phyloP scores from a whole-genome alignment of 108 stramenopile genomes.

The Nitzschia sp. region DNA sequence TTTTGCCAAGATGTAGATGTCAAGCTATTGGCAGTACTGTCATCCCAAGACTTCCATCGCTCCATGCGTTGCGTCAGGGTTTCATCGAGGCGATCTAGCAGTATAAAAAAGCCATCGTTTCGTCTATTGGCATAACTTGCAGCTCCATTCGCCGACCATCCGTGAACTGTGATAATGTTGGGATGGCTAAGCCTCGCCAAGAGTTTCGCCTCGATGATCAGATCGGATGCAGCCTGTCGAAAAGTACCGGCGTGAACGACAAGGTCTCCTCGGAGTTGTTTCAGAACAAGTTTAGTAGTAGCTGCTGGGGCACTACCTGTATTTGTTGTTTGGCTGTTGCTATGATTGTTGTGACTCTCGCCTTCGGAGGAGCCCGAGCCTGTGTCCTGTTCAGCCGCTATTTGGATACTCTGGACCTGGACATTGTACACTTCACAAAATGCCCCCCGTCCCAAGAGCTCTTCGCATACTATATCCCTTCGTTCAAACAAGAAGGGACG shows the following conservation, averaged over 20 bases:
- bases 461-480: constrained; percentile 6
- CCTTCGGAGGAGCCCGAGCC: not conserved
- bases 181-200: constrained; percentile 62
- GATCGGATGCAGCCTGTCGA: constrained; percentile 55
- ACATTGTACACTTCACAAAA: constrained; percentile 27
- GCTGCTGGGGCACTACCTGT: constrained; percentile 16
- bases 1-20: no score
- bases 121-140: constrained; percentile 18
- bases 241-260: not conserved
- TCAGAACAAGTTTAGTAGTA: constrained; percentile 72
- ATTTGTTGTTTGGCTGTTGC: no score
- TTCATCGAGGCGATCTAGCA: constrained; percentile 62
- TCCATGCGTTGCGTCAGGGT: constrained; percentile 55
- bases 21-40: not conserved
- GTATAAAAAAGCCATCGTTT: constrained; percentile 57
- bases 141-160: constrained; percentile 50
- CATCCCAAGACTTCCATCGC: constrained; percentile 18
- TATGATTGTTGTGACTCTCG: not conserved
- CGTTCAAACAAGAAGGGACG: no score
- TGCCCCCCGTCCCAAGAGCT: constrained; percentile 21
- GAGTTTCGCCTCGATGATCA: constrained; percentile 70
- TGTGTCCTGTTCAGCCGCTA: not conserved
- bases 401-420: not conserved
- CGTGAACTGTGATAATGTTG: constrained; percentile 69
- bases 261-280: constrained; percentile 49